phyloP scores from a whole-genome alignment of 2,329 filamentous ascomycete genomes.

The Alternaria postmessia region DNA sequence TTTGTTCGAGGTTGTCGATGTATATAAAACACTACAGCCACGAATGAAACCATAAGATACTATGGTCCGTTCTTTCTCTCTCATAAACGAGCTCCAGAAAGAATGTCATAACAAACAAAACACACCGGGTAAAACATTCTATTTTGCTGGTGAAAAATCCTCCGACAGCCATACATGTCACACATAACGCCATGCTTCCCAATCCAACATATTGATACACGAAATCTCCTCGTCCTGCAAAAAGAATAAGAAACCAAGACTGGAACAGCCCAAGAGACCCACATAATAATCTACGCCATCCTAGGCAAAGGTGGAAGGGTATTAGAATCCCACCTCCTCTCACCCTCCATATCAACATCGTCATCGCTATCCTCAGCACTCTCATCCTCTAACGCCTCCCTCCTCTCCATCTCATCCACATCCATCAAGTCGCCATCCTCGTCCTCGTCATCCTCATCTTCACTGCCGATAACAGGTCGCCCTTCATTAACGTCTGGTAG shows the following conservation, averaged over 20 bases:
- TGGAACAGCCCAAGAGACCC: too few relatives aligned
- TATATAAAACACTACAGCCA: too few relatives aligned
- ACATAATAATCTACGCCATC: slow-evolving; percentile 3
- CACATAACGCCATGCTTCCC: background rate
- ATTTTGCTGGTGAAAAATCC: too few relatives aligned
- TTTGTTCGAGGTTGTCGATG: too few relatives aligned
- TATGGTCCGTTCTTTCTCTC: too few relatives aligned
- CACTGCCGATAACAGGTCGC: slow-evolving; percentile 19
- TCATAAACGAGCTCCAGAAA: too few relatives aligned
- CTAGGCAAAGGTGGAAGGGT: slow-evolving; percentile 32
- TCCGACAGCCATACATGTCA: too few relatives aligned
- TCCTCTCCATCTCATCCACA: slow-evolving; percentile 20
- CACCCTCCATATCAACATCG: slow-evolving; percentile 11
- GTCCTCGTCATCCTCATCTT: slow-evolving; percentile 14
- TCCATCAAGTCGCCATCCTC: slow-evolving; percentile 22
- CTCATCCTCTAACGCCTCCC: slow-evolving; percentile 7
- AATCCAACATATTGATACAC: background rate
- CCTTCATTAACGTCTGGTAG: background rate
- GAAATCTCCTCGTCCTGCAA: background rate
- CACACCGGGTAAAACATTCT: too few relatives aligned
- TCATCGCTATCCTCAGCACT: slow-evolving; percentile 35
- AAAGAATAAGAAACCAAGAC: background rate
- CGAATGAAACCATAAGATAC: too few relatives aligned
- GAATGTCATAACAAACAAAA: too few relatives aligned
- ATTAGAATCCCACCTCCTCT: slow-evolving; percentile 23